Percentiles rank a stretch among this genome's conserved stretches.
Evolutionary conservation across 345 rosid species (phyloP).

Genomic region (Eutrema japonicum): DNA sequence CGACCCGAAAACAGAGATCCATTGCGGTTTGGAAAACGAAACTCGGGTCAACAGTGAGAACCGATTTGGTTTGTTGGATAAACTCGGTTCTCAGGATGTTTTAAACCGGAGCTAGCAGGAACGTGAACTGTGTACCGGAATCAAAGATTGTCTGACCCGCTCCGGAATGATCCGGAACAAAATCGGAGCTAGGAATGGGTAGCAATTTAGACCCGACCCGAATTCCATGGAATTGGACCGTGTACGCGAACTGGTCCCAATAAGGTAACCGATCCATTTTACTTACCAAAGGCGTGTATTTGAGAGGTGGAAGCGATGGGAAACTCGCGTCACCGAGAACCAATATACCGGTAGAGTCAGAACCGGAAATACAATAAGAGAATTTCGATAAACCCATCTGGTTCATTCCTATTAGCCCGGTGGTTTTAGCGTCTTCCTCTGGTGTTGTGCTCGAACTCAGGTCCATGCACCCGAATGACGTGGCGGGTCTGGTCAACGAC

Average conservation of each 20-base stretch:
- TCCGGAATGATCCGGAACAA: conserved; percentile 55
- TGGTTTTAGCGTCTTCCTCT: conserved; percentile 31
- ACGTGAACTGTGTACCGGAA: conserved; percentile 72
- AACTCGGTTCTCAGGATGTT: conserved; percentile 53
- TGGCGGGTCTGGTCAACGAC: conserved; percentile 40
- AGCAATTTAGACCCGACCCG: conserved; percentile 51
- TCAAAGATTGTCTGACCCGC: conserved; percentile 81
- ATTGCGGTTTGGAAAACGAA: conserved; percentile 63
- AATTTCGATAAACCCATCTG: conserved; percentile 70
- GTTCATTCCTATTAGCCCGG: conserved; percentile 54
- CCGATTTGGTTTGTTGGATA: conserved; percentile 49
- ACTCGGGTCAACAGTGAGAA: conserved; percentile 49
- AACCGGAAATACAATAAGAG: conserved; percentile 74
- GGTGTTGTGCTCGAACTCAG: conserved; percentile 51
- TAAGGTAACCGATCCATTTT: conserved; percentile 59
- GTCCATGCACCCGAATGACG: conserved; percentile 73
- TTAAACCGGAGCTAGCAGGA: conserved; percentile 61
- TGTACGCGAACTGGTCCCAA: conserved; percentile 66
- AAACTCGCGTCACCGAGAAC: conserved; percentile 56
- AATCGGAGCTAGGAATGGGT: conserved; percentile 49
- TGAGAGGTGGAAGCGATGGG: conserved; percentile 53
- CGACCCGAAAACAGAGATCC: conserved; percentile 60
- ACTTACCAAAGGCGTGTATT: conserved; percentile 58
- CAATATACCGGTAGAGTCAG: conserved; percentile 61
- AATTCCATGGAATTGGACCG: conserved; percentile 62